Percentiles rank a stretch among this genome's conserved stretches.
Conservation (phyloP, 1,284 basidiomycete genomes). For the Puccinia novopanici region DNA sequence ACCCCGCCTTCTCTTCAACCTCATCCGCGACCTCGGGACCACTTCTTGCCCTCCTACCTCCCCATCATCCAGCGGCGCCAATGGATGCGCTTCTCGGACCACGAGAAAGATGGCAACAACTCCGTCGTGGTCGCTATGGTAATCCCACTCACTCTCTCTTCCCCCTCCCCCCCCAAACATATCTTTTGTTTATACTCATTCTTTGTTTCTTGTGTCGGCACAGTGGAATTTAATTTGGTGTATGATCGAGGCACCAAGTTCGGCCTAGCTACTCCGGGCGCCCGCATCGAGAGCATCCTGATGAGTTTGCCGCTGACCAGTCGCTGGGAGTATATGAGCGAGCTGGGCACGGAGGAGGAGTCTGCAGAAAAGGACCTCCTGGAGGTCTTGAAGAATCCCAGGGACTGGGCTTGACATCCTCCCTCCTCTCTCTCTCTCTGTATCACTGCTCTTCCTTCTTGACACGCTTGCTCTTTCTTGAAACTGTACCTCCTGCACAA, state of each 20-base stretch:
- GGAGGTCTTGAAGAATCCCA: slow-evolving; percentile 70
- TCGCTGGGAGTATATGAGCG: slow-evolving; percentile 79
- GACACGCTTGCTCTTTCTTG: no score
- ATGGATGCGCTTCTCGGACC: slow-evolving; percentile 66
- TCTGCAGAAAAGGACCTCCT: slow-evolving; percentile 71
- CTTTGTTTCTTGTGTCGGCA: slow-evolving; percentile 63
- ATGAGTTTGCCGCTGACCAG: slow-evolving; percentile 74
- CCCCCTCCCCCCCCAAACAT: slow-evolving; percentile 64
- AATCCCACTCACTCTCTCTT: no score
- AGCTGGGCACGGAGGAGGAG: slow-evolving; percentile 70
- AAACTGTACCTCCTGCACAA: no score
- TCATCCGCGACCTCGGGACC: slow-evolving; percentile 72
- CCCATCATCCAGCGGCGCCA: slow-evolving; percentile 73
- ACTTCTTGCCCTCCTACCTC: slow-evolving; percentile 84
- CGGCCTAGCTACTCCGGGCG: slow-evolving; percentile 84
- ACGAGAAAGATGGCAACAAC: slow-evolving; percentile 78
- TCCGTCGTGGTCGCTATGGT: slow-evolving; percentile 65
- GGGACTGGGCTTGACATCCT: slow-evolving; percentile 69
- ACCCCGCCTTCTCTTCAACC: slow-evolving; percentile 71
- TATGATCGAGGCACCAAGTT: slow-evolving; percentile 73
- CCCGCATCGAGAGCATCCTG: slow-evolving; percentile 81
- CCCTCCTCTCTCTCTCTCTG: no score
- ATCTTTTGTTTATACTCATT: slow-evolving; percentile 58
- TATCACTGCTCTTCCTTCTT: no score
- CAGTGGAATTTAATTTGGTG: slow-evolving; percentile 92